Evolutionary conservation across 345 rosid species (phyloP).

Genomic region (Physaria fendleri): DNA sequence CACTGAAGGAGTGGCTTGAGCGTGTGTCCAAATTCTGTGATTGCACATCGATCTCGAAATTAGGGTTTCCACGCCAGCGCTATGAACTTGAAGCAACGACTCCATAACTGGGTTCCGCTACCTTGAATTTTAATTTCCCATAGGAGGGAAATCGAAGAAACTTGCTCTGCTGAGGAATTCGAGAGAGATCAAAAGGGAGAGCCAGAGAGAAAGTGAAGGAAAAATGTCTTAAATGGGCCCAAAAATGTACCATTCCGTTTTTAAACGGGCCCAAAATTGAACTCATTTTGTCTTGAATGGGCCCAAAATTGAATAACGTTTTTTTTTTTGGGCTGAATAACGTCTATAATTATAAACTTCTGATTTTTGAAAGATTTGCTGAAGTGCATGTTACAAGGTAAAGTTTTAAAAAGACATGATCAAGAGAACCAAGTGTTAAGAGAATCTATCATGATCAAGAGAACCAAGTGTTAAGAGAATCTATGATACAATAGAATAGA

Average conservation of each 20-base stretch:
- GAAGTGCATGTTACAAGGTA: neutral
- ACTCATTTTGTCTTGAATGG: too few relatives aligned
- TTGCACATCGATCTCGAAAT: conserved; percentile 1
- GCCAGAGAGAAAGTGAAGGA: neutral
- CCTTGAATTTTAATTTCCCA: neutral
- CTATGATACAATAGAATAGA: too few relatives aligned
- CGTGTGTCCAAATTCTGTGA: conserved; percentile 6
- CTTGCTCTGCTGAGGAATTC: neutral
- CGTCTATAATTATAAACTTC: too few relatives aligned
- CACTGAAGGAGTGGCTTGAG: conserved; percentile 11
- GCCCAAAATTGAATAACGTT: neutral
- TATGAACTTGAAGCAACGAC: conserved; percentile 30
- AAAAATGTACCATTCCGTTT: neutral
- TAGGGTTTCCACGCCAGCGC: conserved; percentile 29
- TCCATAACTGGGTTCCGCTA: conserved; percentile 30
- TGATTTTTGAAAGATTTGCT: too few relatives aligned
- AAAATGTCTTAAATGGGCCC: neutral
- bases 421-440: conserved; percentile 4
- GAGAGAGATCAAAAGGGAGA: neutral
- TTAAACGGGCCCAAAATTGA: too few relatives aligned
- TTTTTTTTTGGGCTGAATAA: neutral
- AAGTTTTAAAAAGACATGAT: conserved; percentile 1
- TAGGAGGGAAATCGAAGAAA: neutral
- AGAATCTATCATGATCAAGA: too few relatives aligned
- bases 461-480: neutral